These are phyloP conservation scores for Backusella parvicylindrica DNA, from an alignment of 192 early-diverging fungal species.

Conservation along the genomic window DNA sequence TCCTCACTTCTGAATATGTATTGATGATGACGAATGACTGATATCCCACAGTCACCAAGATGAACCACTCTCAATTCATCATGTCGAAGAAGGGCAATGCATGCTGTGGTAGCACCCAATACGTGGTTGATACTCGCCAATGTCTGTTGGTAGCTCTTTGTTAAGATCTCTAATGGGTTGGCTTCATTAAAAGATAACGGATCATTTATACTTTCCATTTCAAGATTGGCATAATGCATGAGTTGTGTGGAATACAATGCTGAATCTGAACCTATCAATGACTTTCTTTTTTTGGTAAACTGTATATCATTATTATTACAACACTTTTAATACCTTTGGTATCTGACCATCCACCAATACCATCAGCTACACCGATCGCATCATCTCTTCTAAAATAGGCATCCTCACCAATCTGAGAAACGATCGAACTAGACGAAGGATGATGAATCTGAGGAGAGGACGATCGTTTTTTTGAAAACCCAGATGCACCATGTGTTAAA, in stretches of 20 bases:
- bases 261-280: constrained; percentile 70
- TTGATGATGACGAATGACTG: constrained; percentile 79
- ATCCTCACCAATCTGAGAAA: constrained; percentile 80
- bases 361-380: constrained; percentile 87
- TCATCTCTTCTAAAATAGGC: constrained; percentile 85
- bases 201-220: constrained; percentile 76
- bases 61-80: constrained; percentile 90
- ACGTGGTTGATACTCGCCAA: constrained; percentile 60
- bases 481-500: constrained; percentile 46
- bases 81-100: constrained; percentile 77
- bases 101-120: constrained; percentile 85
- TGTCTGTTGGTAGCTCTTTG: constrained; percentile 71
- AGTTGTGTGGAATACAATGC: constrained; percentile 85
- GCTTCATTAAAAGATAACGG: constrained; percentile 74
- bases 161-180: constrained; percentile 72
- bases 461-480: constrained; percentile 41
- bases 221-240: constrained; percentile 85
- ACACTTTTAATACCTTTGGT: background rate
- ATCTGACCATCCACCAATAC: constrained; percentile 86
- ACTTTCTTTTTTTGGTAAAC: too few species aligned
- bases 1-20: constrained; percentile 90
- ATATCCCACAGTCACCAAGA: constrained; percentile 87
- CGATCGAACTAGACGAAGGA: constrained; percentile 19
- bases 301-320: too few species aligned
- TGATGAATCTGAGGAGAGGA: background rate